A percentile compares a stretch with the other conserved stretches of the same genome.
Conservation (phyloP, 2,329 filamentous ascomycete species). For the Botrytis porri region DNA sequence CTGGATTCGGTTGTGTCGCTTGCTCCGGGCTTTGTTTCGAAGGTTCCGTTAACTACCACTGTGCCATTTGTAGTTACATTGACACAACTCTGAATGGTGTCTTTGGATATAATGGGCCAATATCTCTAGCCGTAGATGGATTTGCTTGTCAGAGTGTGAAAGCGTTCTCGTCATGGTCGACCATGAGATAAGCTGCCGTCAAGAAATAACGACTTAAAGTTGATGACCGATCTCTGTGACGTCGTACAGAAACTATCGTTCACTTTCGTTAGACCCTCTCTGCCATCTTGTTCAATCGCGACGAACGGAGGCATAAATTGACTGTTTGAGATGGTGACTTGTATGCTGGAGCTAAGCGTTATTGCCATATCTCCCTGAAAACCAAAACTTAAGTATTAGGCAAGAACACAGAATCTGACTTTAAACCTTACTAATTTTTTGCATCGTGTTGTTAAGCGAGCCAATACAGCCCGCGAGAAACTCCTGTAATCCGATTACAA, state of each 20-base stretch:
- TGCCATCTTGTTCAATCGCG: background rate
- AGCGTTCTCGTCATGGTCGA: constrained; percentile 5
- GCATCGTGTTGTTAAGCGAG: background rate
- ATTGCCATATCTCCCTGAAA: constrained; percentile 8
- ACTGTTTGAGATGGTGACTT: background rate
- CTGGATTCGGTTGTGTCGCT: background rate
- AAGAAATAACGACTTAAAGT: constrained; percentile 3
- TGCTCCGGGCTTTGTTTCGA: background rate
- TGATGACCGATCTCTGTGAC: background rate
- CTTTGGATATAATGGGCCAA: background rate
- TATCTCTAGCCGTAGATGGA: background rate
- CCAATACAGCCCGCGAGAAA: constrained; percentile 10
- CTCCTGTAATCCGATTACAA: background rate
- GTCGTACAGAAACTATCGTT: background rate
- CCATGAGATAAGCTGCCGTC: constrained; percentile 14
- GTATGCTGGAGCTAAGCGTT: constrained; percentile 3
- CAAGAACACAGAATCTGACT: too few species aligned
- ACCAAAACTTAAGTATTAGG: too few species aligned
- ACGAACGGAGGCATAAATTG: constrained; percentile 8
- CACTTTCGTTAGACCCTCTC: background rate
- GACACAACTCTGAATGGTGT: background rate
- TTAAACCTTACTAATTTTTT: too few species aligned
- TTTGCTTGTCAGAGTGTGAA: constrained; percentile 10
- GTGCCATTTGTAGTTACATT: background rate
- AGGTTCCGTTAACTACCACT: background rate